phyloP scores from a whole-genome alignment of 495 filamentous ascomycete genomes.

The Aspergillus bertholletiae region DNA sequence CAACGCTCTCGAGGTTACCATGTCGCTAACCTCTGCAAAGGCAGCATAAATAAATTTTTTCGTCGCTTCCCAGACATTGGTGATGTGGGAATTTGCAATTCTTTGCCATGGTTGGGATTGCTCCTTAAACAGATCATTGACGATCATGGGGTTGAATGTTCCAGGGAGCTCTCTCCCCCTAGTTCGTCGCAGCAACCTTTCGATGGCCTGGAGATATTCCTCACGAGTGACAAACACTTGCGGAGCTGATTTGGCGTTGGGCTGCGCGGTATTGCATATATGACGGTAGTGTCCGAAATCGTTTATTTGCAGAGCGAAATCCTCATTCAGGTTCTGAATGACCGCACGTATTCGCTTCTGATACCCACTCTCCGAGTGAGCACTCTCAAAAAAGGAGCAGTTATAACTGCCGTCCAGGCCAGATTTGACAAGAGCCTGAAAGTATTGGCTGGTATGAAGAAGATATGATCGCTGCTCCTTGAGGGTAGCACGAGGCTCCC shows the following conservation, averaged over 20 bases:
- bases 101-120: slow-evolving; percentile 45
- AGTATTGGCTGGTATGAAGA: slow-evolving; percentile 46
- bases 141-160: slow-evolving; percentile 47
- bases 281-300: slow-evolving; percentile 38
- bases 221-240: slow-evolving; percentile 26
- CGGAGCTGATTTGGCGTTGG: slow-evolving; percentile 4
- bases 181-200: slow-evolving; percentile 33
- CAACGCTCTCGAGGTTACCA: slow-evolving; percentile 34
- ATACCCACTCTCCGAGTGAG: slow-evolving; percentile 32
- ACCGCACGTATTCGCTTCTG: slow-evolving; percentile 56
- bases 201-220: slow-evolving; percentile 36
- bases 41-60: slow-evolving; percentile 33
- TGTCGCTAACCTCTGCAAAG: slow-evolving; percentile 29
- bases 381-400: slow-evolving; percentile 51
- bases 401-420: slow-evolving; percentile 55
- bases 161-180: slow-evolving; percentile 49
- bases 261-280: slow-evolving; percentile 1
- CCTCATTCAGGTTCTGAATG: slow-evolving; percentile 51
- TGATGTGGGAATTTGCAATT: slow-evolving; percentile 34
- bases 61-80: slow-evolving; percentile 29
- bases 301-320: slow-evolving; percentile 49
- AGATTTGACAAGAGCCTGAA: slow-evolving; percentile 46
- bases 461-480: slow-evolving; percentile 53
- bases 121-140: slow-evolving; percentile 48
- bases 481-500: slow-evolving; percentile 40